A percentile compares a stretch with the other conserved stretches of the same genome.
Evolutionary conservation across 768 basidiomycete species (phyloP).

Genomic region (Boletus pseudopeckii): DNA sequence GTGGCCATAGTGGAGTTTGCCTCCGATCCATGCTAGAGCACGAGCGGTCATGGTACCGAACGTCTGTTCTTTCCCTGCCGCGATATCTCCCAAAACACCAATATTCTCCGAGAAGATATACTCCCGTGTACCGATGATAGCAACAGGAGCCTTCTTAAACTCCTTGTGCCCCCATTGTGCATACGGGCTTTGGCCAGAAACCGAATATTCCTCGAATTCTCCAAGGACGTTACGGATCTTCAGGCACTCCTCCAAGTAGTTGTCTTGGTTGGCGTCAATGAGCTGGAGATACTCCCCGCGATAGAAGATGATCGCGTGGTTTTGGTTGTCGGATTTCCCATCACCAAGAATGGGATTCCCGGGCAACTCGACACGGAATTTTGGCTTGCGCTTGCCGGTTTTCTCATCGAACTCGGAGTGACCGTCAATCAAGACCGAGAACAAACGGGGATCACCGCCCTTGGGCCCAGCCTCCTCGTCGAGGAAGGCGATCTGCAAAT

Average conservation of each 20-base stretch:
- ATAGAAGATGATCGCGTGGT: constrained; percentile 98
- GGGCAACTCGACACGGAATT: constrained; percentile 96
- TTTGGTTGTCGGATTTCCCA: constrained; percentile 99
- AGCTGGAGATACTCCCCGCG: constrained; percentile 98
- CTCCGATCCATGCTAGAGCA: constrained; percentile 94
- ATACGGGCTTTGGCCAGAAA: constrained; percentile 92
- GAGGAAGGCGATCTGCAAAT: constrained; percentile 96
- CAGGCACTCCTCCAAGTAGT: constrained; percentile 97
- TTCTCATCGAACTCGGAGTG: constrained; percentile 92
- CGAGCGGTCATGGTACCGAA: constrained; percentile 98
- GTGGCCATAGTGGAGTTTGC: constrained; percentile 98
- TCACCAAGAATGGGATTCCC: constrained; percentile 99
- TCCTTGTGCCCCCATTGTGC: constrained; percentile 95
- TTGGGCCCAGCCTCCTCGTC: constrained; percentile 93
- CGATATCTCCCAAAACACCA: constrained; percentile 97
- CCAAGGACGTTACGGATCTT: constrained; percentile 98
- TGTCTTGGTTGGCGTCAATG: constrained; percentile 99
- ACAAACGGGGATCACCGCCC: constrained; percentile 84
- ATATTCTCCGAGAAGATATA: constrained; percentile 99
- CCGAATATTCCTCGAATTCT: constrained; percentile 93
- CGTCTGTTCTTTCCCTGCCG: constrained; percentile 99
- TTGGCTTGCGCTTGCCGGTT: constrained; percentile 87
- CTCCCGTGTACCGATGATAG: constrained; percentile 97
- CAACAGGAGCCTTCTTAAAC: constrained; percentile 86
- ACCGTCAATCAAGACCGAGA: constrained; percentile 93